Base-by-base conservation (phyloP, 1,139 yeast species). In the Saccharomyces uvarum region DNA sequence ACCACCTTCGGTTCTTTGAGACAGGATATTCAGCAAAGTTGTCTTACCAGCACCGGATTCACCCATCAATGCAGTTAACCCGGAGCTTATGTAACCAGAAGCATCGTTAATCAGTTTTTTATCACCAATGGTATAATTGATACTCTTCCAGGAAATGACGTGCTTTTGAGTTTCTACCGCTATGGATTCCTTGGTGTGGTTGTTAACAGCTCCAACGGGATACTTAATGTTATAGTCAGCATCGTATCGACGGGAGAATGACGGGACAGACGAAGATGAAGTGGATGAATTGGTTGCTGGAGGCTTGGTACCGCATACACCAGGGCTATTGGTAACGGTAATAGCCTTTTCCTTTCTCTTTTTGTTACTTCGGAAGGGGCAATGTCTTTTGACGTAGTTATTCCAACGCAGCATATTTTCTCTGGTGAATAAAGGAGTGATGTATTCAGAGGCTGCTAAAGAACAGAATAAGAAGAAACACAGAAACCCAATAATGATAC, bases 1-100 rank as follows among this genome's bases (percentile, higher is more conserved):
- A 58, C 84, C 84, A 60, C 72, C 69, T 49, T 75, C 75, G 51
- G 76, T 70, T 65, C 84, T 72, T 61, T 76, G 79, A 53, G 83
- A 77, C 53, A 80, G 69, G 52, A 76, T 76, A 59, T 80, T 78
- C 60, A 81, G 72, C 55, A 80, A 70, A 2, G 84, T 80, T 1
- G 84, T 80, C 62, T 81, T 81, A 66, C 85, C 85, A 47, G 84
- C 84, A 65, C 84, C 84, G 41, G 84, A 80, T 61, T 78, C 83
- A 58, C 84, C 84, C 83, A 80, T 80, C 53, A 80, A 65, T 4
- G 80, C 80, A 50, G 81, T 77, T 67, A 76, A 62, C 52, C 84
- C 84, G 2, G 83, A 80, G 52, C 73, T 70, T 59, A 80, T 77
- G 59, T 63, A 80, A 33, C 85, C 85, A 57, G 79, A 77, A 48